Evolutionary conservation across 495 filamentous ascomycete genomes (phyloP).

Genomic region (Trichoderma orchidacearum): DNA sequence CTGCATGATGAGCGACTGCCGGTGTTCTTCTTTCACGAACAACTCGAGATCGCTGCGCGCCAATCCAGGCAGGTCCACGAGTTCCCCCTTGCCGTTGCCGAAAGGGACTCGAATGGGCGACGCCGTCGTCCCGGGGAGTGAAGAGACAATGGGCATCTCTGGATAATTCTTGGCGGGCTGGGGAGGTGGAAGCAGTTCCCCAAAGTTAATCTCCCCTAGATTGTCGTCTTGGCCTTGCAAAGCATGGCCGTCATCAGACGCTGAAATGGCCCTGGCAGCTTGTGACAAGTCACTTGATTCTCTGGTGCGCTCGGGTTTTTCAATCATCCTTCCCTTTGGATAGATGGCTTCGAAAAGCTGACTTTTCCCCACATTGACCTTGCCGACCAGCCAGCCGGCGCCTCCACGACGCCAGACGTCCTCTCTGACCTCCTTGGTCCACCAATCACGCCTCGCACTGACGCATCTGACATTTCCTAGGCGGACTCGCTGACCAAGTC

Average conservation of each 20-base stretch:
- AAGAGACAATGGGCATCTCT: slow-evolving; percentile 67
- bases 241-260: neutral
- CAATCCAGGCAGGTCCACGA: slow-evolving; percentile 86
- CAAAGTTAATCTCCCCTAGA: neutral
- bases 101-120: slow-evolving; percentile 86
- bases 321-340: slow-evolving; percentile 57
- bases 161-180: slow-evolving; percentile 61
- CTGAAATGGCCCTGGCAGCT: neutral
- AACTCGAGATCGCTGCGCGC: slow-evolving; percentile 55
- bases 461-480: slow-evolving; percentile 77
- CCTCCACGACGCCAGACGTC: slow-evolving; percentile 68
- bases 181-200: slow-evolving; percentile 56
- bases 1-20: slow-evolving; percentile 60
- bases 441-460: slow-evolving; percentile 72
- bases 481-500: slow-evolving; percentile 44
- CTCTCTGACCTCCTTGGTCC: slow-evolving; percentile 76
- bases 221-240: slow-evolving; percentile 2
- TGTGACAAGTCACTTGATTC: slow-evolving; percentile 11
- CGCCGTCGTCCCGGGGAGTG: slow-evolving; percentile 84
- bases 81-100: slow-evolving; percentile 68
- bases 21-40: slow-evolving; percentile 50
- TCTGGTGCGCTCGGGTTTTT: slow-evolving; percentile 16
- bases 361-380: slow-evolving; percentile 94
- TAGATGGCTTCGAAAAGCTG: slow-evolving; percentile 74
- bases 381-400: slow-evolving; percentile 95